Evolutionary conservation across 2,329 filamentous ascomycete genomes (phyloP).

Genomic region (Colletotrichum tamarilloi): DNA sequence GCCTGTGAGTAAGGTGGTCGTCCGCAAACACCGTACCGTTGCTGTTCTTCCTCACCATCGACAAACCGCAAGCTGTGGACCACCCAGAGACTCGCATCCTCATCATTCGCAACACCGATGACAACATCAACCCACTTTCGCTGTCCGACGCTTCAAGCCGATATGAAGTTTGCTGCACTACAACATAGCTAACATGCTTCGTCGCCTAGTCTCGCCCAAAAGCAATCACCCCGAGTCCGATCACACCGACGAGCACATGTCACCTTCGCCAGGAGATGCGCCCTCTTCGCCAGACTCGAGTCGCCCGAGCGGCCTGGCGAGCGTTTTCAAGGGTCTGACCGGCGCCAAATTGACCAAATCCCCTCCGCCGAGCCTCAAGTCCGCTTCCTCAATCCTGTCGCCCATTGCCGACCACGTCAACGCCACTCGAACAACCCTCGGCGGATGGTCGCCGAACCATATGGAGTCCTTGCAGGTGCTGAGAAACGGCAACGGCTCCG

Average conservation of each 20-base stretch:
- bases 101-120: slow-evolving; percentile 19
- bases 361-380: slow-evolving; percentile 55
- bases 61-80: slow-evolving; percentile 12
- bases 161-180: slow-evolving; percentile 19
- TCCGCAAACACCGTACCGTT: not conserved
- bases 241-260: slow-evolving; percentile 63
- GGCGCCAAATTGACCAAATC: slow-evolving; percentile 66
- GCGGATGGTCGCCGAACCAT: slow-evolving; percentile 62
- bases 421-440: slow-evolving; percentile 50
- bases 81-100: slow-evolving; percentile 5
- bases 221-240: slow-evolving; percentile 11
- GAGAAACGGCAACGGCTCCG: slow-evolving; percentile 55
- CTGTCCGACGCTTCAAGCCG: slow-evolving; percentile 1
- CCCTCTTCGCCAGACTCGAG: slow-evolving; percentile 65
- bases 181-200: slow-evolving; percentile 33
- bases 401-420: slow-evolving; percentile 59
- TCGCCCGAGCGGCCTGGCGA: slow-evolving; percentile 67
- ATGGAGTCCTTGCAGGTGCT: slow-evolving; percentile 66
- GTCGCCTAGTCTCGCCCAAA: slow-evolving; percentile 29
- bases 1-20: slow-evolving; percentile 18
- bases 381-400: slow-evolving; percentile 47
- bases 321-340: slow-evolving; percentile 72
- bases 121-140: slow-evolving; percentile 8
- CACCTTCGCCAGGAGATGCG: slow-evolving; percentile 69
- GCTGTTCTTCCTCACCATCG: not conserved